Percentiles rank a stretch among this genome's conserved stretches.
phyloP scores from a whole-genome alignment of 176 grass and related monocot species.

The Oryza coarctata region DNA sequence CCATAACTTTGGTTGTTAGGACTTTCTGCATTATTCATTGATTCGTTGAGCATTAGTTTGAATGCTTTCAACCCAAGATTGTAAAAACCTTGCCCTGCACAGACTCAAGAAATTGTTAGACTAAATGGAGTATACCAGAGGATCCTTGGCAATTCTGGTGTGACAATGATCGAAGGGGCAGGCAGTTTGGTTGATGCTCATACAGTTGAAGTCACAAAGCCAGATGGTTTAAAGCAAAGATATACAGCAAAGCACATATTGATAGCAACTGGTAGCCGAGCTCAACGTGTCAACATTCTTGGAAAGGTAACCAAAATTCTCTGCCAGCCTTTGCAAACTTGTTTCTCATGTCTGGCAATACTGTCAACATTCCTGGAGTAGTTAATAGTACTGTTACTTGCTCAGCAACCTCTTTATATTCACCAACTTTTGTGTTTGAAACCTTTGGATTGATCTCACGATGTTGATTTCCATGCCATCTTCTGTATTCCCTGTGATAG shows the following conservation, averaged over 20 bases:
- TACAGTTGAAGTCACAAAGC: conserved; percentile 63
- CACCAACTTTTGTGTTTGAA: background rate
- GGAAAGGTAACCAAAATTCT: conserved; percentile 63
- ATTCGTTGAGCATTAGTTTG: background rate
- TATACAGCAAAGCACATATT: conserved; percentile 71
- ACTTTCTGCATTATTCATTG: background rate
- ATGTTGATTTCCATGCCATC: background rate
- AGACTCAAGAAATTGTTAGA: conserved; percentile 89
- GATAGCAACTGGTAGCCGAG: conserved; percentile 81
- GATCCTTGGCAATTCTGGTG: conserved; percentile 62
- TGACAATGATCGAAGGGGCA: conserved; percentile 87
- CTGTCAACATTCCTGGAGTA: no score
- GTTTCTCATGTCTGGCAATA: background rate
- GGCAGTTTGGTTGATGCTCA: conserved; percentile 75
- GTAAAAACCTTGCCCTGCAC: background rate
- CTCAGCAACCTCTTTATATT: background rate
- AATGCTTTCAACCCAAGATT: background rate
- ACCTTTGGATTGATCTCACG: background rate
- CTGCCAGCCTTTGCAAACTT: background rate
- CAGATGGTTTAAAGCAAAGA: conserved; percentile 65
- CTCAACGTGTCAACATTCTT: conserved; percentile 73
- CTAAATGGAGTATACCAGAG: conserved; percentile 83
- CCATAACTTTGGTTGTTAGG: background rate
- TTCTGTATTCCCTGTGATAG: background rate
- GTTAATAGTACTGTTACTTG: background rate